Conservation (phyloP, 2,329 filamentous ascomycete species). For the Verticillium isaacii region DNA sequence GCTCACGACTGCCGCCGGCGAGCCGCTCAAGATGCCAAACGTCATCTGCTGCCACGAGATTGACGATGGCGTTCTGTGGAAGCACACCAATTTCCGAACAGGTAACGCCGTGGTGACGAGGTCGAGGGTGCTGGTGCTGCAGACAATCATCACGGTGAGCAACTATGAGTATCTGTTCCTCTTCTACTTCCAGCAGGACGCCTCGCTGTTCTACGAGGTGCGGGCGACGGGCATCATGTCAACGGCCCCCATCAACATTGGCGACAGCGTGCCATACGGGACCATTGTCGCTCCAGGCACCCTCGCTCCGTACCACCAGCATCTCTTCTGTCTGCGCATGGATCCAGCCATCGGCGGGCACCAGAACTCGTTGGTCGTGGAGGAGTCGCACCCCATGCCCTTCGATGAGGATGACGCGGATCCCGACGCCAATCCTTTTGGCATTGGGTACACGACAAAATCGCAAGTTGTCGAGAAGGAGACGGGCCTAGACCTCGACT, state of each 20-base stretch:
- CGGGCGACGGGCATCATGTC: constrained; percentile 38
- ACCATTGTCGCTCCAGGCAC: constrained; percentile 61
- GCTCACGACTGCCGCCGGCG: constrained; percentile 23
- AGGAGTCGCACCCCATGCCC: constrained; percentile 37
- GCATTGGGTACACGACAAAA: constrained; percentile 37
- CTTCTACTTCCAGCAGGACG: constrained; percentile 48
- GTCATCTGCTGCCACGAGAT: constrained; percentile 36
- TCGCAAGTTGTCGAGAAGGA: constrained; percentile 37
- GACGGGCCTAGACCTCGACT: constrained; percentile 43
- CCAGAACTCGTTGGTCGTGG: constrained; percentile 44
- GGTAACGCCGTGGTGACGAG: constrained; percentile 53
- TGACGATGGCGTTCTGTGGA: constrained; percentile 56
- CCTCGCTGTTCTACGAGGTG: constrained; percentile 29
- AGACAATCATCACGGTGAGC: constrained; percentile 60
- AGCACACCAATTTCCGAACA: constrained; percentile 60
- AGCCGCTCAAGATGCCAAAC: constrained; percentile 25
- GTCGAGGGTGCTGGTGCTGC: constrained; percentile 55
- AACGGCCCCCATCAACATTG: constrained; percentile 42
- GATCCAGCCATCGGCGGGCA: constrained; percentile 60
- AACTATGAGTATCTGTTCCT: constrained; percentile 57
- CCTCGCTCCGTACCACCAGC: constrained; percentile 63
- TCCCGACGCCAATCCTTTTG: constrained; percentile 44
- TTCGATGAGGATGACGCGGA: constrained; percentile 16
- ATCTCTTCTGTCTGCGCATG: constrained; percentile 62
- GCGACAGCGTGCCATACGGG: constrained; percentile 49